phyloP scores from a whole-genome alignment of 768 basidiomycete genomes.

The Lanmaoa pseudosensibilis region DNA sequence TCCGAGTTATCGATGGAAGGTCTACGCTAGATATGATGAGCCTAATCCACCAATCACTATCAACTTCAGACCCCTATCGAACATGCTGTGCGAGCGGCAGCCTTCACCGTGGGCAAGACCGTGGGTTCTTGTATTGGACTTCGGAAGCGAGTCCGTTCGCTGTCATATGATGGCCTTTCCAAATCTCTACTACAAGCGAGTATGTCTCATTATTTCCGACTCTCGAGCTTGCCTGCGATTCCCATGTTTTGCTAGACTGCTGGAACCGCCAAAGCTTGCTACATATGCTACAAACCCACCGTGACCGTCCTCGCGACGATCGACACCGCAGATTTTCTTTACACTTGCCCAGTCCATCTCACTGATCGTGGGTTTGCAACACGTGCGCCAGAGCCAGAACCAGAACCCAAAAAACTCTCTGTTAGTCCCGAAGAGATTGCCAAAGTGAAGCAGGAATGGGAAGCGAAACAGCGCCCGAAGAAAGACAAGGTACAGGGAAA shows the following conservation, averaged over 20 bases:
- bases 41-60: not conserved
- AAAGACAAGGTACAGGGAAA: conserved; percentile 53
- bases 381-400: conserved; percentile 43
- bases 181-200: conserved; percentile 89
- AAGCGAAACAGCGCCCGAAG: conserved; percentile 65
- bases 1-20: conserved; percentile 11
- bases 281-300: conserved; percentile 76
- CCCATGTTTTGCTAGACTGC: conserved; percentile 51
- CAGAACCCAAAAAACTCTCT: conserved; percentile 36
- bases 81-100: not conserved
- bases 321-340: conserved; percentile 82
- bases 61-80: not conserved
- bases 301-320: conserved; percentile 82
- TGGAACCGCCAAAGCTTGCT: conserved; percentile 77
- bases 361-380: conserved; percentile 75
- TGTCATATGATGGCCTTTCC: conserved; percentile 60
- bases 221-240: not conserved
- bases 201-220: conserved; percentile 39
- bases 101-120: no score
- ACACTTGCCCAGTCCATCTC: conserved; percentile 81
- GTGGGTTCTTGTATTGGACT: no score
- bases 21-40: not conserved
- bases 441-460: conserved; percentile 79
- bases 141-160: not conserved
- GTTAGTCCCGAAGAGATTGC: conserved; percentile 70